These are phyloP conservation scores for Annulohypoxylon nitens DNA, from an alignment of 495 filamentous ascomycete species.

Conservation along the genomic window DNA sequence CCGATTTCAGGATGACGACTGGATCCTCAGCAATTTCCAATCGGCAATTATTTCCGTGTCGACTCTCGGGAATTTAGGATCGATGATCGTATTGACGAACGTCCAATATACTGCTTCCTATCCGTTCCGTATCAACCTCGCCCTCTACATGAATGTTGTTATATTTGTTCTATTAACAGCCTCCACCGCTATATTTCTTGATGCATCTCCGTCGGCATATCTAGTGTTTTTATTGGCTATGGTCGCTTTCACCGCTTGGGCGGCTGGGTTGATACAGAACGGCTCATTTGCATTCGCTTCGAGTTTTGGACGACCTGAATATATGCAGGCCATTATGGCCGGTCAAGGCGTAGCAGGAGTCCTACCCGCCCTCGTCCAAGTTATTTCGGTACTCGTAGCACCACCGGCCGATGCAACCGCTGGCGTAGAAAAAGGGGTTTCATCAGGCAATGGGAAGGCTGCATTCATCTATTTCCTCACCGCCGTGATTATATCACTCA, in stretches of 20 bases:
- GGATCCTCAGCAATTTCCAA: conserved; percentile 84
- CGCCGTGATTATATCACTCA: conserved; percentile 72
- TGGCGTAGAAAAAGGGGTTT: conserved; percentile 20
- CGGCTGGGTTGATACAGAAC: conserved; percentile 90
- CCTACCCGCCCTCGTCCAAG: conserved; percentile 87
- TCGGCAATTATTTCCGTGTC: conserved; percentile 88
- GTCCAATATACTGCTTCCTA: conserved; percentile 85
- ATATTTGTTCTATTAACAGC: conserved; percentile 82
- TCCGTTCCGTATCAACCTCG: conserved; percentile 80
- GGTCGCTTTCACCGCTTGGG: conserved; percentile 82
- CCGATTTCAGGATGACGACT: conserved; percentile 78
- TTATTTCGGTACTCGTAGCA: conserved; percentile 81
- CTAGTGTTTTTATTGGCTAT: conserved; percentile 85
- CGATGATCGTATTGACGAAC: conserved; percentile 79
- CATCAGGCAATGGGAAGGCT: conserved; percentile 64
- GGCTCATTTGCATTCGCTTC: conserved; percentile 93
- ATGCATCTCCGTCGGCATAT: conserved; percentile 72
- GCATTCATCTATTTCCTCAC: conserved; percentile 95
- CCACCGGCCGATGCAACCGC: conserved; percentile 52
- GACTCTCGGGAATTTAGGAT: conserved; percentile 80
- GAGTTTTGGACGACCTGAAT: conserved; percentile 83
- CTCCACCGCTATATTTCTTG: conserved; percentile 77
- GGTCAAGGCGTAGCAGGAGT: conserved; percentile 95
- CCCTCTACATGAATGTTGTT: conserved; percentile 77
- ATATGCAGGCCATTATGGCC: conserved; percentile 96